Evolutionary conservation across 192 early-diverging fungal species (phyloP).

Genomic region (Backusella australiensis): DNA sequence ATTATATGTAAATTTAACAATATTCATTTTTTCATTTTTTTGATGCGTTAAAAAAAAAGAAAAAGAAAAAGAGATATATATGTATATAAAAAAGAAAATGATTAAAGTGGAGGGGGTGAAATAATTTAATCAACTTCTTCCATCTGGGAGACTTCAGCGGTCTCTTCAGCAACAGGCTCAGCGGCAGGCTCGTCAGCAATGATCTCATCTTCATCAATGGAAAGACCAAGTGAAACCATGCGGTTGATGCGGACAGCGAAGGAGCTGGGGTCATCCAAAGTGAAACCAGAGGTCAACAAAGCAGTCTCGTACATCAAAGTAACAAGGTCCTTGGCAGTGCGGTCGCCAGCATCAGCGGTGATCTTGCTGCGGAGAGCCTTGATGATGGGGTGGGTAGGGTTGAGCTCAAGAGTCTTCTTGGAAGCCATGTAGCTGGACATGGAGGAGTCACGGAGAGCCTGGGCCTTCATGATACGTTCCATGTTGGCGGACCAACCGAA

Average conservation of each 20-base stretch:
- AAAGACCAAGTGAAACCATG: slow-evolving; percentile 98
- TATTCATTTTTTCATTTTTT: slow-evolving; percentile 9
- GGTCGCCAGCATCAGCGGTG: slow-evolving; percentile 95
- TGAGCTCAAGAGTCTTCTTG: slow-evolving; percentile 99
- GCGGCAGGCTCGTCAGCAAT: slow-evolving; percentile 35
- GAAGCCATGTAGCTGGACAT: slow-evolving; percentile 99
- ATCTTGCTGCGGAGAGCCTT: slow-evolving; percentile 93
- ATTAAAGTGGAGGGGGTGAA: background rate
- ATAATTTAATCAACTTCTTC: slow-evolving; percentile 66
- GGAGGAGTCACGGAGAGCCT: slow-evolving; percentile 96
- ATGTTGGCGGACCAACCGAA: slow-evolving; percentile 99
- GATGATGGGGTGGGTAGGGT: slow-evolving; percentile 95
- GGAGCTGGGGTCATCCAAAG: slow-evolving; percentile 90
- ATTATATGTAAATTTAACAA: slow-evolving; percentile 7
- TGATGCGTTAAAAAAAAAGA: background rate
- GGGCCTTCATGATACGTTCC: slow-evolving; percentile 99
- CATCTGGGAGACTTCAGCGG: slow-evolving; percentile 60
- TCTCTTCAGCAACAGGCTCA: slow-evolving; percentile 48
- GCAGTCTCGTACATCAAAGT: slow-evolving; percentile 95
- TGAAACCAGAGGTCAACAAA: slow-evolving; percentile 96
- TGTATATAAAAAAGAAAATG: background rate
- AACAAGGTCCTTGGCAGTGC: slow-evolving; percentile 96
- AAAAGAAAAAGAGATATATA: background rate
- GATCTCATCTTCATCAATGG: slow-evolving; percentile 81
- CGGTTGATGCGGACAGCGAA: slow-evolving; percentile 96